These are phyloP conservation scores for Termitomyces sp. DNA, from an alignment of 768 basidiomycete species.

Conservation along the genomic window DNA sequence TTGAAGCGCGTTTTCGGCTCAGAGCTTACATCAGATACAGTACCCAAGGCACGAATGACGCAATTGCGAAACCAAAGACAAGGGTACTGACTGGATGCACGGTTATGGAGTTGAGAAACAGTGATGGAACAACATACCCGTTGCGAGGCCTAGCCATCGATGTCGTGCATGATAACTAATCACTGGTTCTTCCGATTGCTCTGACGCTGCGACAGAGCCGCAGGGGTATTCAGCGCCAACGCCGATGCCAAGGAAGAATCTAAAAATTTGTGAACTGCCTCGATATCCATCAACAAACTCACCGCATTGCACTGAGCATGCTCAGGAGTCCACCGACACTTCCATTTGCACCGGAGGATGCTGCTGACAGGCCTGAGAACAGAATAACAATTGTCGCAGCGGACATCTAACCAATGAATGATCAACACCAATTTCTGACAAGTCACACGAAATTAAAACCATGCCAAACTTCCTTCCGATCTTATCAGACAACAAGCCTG, in stretches of 20 bases:
- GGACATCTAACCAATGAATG: background rate
- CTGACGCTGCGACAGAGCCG: slow-evolving; percentile 81
- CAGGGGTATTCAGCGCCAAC: slow-evolving; percentile 87
- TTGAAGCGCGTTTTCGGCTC: no score
- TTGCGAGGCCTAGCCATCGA: slow-evolving; percentile 80
- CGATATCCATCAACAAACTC: slow-evolving; percentile 5
- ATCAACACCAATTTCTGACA: background rate
- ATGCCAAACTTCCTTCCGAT: slow-evolving; percentile 10
- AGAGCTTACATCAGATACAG: slow-evolving; percentile 68
- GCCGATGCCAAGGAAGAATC: slow-evolving; percentile 87
- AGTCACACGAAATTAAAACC: background rate
- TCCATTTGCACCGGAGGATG: slow-evolving; percentile 68
- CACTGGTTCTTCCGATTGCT: slow-evolving; percentile 78
- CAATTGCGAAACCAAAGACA: slow-evolving; percentile 70
- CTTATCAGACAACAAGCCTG: slow-evolving; percentile 8
- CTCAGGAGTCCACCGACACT: slow-evolving; percentile 60
- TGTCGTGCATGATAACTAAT: slow-evolving; percentile 77
- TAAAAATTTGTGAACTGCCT: slow-evolving; percentile 17
- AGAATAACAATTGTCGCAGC: slow-evolving; percentile 20
- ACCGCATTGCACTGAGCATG: slow-evolving; percentile 77
- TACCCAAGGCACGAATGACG: slow-evolving; percentile 76
- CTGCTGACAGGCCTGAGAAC: slow-evolving; percentile 78
- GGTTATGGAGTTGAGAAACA: background rate
- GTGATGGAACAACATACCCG: slow-evolving; percentile 41
- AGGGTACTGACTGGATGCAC: slow-evolving; percentile 66